Conservation (phyloP, 2,329 filamentous ascomycete genomes). For the Microdochium nivale region DNA sequence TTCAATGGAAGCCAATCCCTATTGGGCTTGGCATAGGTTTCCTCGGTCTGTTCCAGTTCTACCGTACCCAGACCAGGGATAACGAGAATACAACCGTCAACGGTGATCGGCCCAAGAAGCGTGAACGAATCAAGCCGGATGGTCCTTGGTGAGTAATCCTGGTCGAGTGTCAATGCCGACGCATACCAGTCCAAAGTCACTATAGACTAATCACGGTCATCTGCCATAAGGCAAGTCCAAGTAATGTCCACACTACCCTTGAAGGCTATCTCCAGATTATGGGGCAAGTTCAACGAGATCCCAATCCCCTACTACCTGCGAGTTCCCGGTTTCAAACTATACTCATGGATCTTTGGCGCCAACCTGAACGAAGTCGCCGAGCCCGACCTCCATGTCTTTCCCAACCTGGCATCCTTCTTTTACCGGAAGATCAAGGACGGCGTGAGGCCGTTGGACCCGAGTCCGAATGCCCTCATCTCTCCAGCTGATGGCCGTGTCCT, state of each 20-base stretch:
- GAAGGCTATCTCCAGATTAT: constrained; percentile 81
- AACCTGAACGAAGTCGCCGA: constrained; percentile 82
- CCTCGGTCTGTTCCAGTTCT: constrained; percentile 75
- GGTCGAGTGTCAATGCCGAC: not conserved
- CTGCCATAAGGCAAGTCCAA: constrained; percentile 62
- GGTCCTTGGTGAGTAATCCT: constrained; percentile 61
- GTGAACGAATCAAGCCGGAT: constrained; percentile 62
- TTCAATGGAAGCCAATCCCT: constrained; percentile 88
- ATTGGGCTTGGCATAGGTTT: constrained; percentile 79
- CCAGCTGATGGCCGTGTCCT: constrained; percentile 87
- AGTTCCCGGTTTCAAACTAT: constrained; percentile 83
- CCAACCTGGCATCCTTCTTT: constrained; percentile 94
- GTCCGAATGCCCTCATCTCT: constrained; percentile 71
- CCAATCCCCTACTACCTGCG: constrained; percentile 81
- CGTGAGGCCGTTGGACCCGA: constrained; percentile 72
- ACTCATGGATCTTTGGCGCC: constrained; percentile 87
- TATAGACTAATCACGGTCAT: constrained; percentile 2
- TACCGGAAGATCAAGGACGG: constrained; percentile 91
- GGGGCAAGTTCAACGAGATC: constrained; percentile 87
- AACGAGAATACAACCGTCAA: constrained; percentile 36
- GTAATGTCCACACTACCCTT: constrained; percentile 89
- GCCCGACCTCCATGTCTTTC: constrained; percentile 78
- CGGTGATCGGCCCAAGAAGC: constrained; percentile 38
- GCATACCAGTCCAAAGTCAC: too few species aligned
- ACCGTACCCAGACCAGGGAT: constrained; percentile 57